These are phyloP conservation scores for Rhizophagus prolifer DNA, from an alignment of 192 early-diverging fungal genomes.

Conservation along the genomic window DNA sequence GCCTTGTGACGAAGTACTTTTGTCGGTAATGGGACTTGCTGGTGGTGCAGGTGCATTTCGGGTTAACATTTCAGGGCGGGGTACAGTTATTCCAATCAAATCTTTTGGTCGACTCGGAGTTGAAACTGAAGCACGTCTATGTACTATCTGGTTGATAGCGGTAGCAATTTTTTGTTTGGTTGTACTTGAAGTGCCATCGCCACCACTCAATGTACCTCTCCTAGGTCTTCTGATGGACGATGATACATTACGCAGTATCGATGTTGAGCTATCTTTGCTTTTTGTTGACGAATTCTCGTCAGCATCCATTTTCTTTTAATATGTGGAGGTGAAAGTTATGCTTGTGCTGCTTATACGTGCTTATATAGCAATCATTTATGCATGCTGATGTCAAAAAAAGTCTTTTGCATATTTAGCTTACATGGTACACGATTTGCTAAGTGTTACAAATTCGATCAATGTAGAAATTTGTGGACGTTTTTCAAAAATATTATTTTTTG, in stretches of 20 bases:
- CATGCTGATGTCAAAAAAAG: neutral
- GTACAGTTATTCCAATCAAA: neutral
- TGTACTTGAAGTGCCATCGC: neutral
- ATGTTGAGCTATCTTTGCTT: neutral
- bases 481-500: too few relatives aligned
- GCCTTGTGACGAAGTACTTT: neutral
- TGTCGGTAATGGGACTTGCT: neutral
- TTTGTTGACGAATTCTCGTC: neutral
- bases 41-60: neutral
- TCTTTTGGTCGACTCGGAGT: neutral
- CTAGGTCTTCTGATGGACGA: neutral
- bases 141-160: slow-evolving; percentile 17
- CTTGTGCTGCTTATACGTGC: neutral
- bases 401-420: neutral
- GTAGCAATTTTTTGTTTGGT: neutral
- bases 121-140: slow-evolving; percentile 23
- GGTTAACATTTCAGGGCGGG: neutral
- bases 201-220: slow-evolving; percentile 17
- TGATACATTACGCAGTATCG: slow-evolving; percentile 23
- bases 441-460: neutral
- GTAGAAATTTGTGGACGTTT: neutral
- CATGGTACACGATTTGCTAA: neutral
- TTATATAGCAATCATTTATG: neutral
- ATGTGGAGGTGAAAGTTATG: neutral
- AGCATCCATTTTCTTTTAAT: neutral